A percentile compares a stretch with the other conserved stretches of the same genome.
These are phyloP conservation scores for Saccharomycopsis capsularis DNA, from an alignment of 805 yeast genomes.

Conservation along the genomic window DNA sequence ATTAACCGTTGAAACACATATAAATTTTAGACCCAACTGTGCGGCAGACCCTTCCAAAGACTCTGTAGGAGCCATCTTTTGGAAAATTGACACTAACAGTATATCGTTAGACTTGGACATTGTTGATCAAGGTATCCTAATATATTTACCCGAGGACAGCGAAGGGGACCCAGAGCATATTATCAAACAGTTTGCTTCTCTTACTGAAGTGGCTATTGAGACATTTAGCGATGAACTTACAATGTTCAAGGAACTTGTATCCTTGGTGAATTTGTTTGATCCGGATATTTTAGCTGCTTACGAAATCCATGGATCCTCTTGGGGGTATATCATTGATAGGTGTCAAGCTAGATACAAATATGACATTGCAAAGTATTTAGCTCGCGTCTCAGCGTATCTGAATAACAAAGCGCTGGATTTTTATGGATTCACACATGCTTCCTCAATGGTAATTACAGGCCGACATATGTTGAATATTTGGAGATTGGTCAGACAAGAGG, in stretches of 20 bases:
- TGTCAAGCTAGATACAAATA: constrained; percentile 37
- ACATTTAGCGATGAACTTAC: constrained; percentile 48
- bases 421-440: constrained; percentile 80
- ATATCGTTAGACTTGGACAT: constrained; percentile 31
- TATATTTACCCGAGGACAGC: neutral
- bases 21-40: constrained; percentile 41
- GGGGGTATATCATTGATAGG: constrained; percentile 86
- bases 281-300: constrained; percentile 87
- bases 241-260: constrained; percentile 49
- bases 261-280: constrained; percentile 55
- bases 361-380: constrained; percentile 51
- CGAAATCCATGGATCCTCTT: constrained; percentile 71
- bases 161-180: constrained; percentile 1
- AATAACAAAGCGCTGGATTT: constrained; percentile 53
- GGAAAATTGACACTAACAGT: constrained; percentile 47
- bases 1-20: constrained; percentile 55
- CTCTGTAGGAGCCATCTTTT: constrained; percentile 51
- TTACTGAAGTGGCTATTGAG: constrained; percentile 30
- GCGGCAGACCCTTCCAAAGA: constrained; percentile 64
- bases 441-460: constrained; percentile 65
- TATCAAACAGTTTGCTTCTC: constrained; percentile 8
- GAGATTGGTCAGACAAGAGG: constrained; percentile 62
- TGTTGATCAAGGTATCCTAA: constrained; percentile 33
- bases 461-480: constrained; percentile 81
- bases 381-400: constrained; percentile 47